A percentile compares a stretch with the other conserved stretches of the same genome.
Evolutionary conservation across 75 land plant species (phyloP).

Genomic region (Ceratopteris richardii): DNA sequence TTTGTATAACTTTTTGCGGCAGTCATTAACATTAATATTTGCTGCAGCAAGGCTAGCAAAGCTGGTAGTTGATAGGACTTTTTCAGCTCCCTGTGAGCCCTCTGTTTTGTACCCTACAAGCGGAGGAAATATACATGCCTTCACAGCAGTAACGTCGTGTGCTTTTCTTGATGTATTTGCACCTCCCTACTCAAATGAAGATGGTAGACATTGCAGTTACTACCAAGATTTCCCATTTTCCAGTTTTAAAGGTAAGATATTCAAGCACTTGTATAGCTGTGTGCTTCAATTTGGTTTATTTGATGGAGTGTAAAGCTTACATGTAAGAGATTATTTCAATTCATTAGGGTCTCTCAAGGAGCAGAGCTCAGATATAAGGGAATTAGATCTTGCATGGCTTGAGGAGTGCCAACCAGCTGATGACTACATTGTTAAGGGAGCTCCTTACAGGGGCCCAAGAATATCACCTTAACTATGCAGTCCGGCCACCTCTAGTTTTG

Average conservation of each 20-base stretch:
- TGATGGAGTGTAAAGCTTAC: too few relatives aligned
- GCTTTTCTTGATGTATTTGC: conserved; percentile 91
- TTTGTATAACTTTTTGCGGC: not conserved
- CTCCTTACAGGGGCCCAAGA: too few relatives aligned
- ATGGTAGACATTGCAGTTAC: conserved; percentile 84
- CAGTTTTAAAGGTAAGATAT: conserved; percentile 37
- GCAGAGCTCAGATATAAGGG: too few relatives aligned
- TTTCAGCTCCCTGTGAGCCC: conserved; percentile 68
- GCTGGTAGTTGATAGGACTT: conserved; percentile 50
- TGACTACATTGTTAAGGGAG: too few relatives aligned
- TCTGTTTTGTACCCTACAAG: conserved; percentile 62
- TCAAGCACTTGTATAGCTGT: not conserved
- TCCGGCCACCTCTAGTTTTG: too few relatives aligned
- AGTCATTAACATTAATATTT: conserved; percentile 2
- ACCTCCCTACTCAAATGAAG: conserved; percentile 68
- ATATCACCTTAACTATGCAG: too few relatives aligned
- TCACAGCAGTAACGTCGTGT: conserved; percentile 87
- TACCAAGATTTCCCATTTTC: conserved; percentile 65
- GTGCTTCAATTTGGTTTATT: not conserved
- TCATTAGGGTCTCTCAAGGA: too few relatives aligned
- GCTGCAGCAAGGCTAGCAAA: conserved; percentile 82
- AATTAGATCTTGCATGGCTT: too few relatives aligned
- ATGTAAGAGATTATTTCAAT: too few relatives aligned
- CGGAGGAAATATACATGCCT: conserved; percentile 91
- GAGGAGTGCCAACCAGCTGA: too few relatives aligned